Evolutionary conservation across 2,329 filamentous ascomycete species (phyloP).

Genomic region (Ophidiomyces ophidiicola): DNA sequence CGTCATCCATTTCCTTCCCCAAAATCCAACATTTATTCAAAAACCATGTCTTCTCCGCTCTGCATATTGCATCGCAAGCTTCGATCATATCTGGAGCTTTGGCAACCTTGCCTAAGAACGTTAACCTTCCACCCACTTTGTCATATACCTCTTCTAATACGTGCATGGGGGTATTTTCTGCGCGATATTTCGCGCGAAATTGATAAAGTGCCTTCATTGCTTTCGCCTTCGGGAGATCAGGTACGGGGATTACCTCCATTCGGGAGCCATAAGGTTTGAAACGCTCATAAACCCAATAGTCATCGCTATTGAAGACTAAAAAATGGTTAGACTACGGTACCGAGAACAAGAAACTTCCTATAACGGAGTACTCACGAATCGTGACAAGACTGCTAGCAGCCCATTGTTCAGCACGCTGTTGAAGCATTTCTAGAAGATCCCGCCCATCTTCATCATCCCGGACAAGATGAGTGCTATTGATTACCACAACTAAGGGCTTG

Average conservation of each 20-base stretch:
- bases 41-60: conserved; percentile 65
- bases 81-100: conserved; percentile 67
- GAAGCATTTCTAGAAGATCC: conserved; percentile 83
- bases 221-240: conserved; percentile 65
- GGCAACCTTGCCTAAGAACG: conserved; percentile 82
- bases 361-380: conserved; percentile 30
- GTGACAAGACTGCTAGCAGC: conserved; percentile 84
- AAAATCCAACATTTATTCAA: conserved; percentile 69
- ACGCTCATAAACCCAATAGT: conserved; percentile 97
- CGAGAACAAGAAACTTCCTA: neutral
- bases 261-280: conserved; percentile 84
- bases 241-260: conserved; percentile 83
- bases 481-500: conserved; percentile 73
- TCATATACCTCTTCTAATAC: conserved; percentile 70
- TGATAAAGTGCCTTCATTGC: conserved; percentile 64
- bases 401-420: conserved; percentile 94
- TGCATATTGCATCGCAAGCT: conserved; percentile 61
- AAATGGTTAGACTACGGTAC: neutral
- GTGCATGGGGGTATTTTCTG: conserved; percentile 41
- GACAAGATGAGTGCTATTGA: conserved; percentile 87
- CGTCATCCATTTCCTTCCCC: conserved; percentile 73
- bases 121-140: conserved; percentile 73
- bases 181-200: conserved; percentile 70
- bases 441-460: conserved; percentile 87
- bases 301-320: conserved; percentile 85